Evolutionary conservation across 2,329 filamentous ascomycete species (phyloP), one percentile per base, ranked within the genome.

Genomic region (Penicillium sp.): DNA sequence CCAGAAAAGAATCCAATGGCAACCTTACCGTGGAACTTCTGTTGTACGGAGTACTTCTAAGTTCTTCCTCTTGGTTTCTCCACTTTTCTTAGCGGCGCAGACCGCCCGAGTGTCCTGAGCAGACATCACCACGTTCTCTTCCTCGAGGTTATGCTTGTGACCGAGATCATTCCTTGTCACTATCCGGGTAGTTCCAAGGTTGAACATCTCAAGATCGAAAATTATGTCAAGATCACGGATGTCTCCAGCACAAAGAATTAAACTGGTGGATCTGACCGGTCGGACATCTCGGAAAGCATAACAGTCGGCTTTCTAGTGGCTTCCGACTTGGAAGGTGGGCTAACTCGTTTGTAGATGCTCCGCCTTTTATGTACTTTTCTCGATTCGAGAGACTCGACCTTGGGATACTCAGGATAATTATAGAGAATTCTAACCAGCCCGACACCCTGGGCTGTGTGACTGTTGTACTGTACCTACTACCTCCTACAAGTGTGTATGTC

Each of bases 91-190:
- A 42, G 56, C 52, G 57, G 55, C 46, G 50, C 51, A 58, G 31
- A 40, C 54, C 55, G 49, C 58, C 57, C 55, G 43, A 55, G 53
- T 52, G 44, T 47, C 37, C 58, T 53, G 52, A 54, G 42, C 22
- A 25, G 18, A 34, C 41, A 16, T 35, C 22, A 49, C 48, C 36
- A 45, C 35, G 19, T 48, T 44, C 22, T 41, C 36, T 36, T 35
- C 22, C 28, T 40, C n/a, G 18, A 39, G 28, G 2, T 16, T 13
- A 34, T 34, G 22, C 39, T 12, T 45, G 22, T 30, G n/a, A 44
- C 19, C 30, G 29, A 48, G 18, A n/a, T 39, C 8, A 27, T 44
- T 28, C 25, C 16, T 14, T 22, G n/a, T 33, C 28, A 25, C 6
- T 16, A 2, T 7, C 22, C 7, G 8, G 22, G 22, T 25, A 29